These are phyloP conservation scores for Baeospora myosura DNA, from an alignment of 1,284 basidiomycete genomes.

Conservation along the genomic window DNA sequence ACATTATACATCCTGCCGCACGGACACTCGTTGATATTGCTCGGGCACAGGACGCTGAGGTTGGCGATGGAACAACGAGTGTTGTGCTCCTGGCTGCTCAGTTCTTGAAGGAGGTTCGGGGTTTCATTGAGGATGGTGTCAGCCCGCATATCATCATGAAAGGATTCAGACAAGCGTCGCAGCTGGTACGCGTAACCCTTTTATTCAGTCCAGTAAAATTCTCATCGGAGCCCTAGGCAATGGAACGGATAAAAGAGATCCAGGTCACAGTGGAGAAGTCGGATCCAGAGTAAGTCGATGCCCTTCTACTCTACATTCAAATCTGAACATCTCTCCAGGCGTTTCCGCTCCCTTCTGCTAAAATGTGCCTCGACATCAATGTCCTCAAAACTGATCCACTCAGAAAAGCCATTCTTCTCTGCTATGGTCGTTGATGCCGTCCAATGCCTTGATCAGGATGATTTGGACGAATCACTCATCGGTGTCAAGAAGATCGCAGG, in stretches of 20 bases:
- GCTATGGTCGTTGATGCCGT: slow-evolving; percentile 99
- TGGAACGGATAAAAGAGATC: slow-evolving; percentile 83
- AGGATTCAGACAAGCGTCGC: slow-evolving; percentile 84
- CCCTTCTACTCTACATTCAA: not conserved
- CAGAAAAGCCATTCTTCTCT: slow-evolving; percentile 98
- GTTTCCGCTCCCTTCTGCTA: slow-evolving; percentile 88
- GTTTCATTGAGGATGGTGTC: slow-evolving; percentile 95
- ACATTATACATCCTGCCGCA: slow-evolving; percentile 96
- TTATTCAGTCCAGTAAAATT: slow-evolving; percentile 11
- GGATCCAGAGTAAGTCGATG: slow-evolving; percentile 71
- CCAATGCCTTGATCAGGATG: slow-evolving; percentile 84
- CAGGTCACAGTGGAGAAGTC: slow-evolving; percentile 89
- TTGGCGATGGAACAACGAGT: slow-evolving; percentile 96
- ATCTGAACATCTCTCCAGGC: slow-evolving; percentile 36
- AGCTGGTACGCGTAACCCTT: slow-evolving; percentile 55
- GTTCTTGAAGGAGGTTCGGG: slow-evolving; percentile 87
- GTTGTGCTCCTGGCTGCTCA: slow-evolving; percentile 94
- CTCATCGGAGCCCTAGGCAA: slow-evolving; percentile 46
- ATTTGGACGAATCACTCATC: slow-evolving; percentile 94
- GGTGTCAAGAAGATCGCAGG: slow-evolving; percentile 99
- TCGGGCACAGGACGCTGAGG: slow-evolving; percentile 95
- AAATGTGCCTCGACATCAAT: slow-evolving; percentile 98
- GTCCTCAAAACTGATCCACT: slow-evolving; percentile 99
- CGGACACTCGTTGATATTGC: slow-evolving; percentile 96
- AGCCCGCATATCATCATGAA: slow-evolving; percentile 98